Conservation (phyloP, 495 filamentous ascomycete species). For the Neohortaea acidophila region DNA sequence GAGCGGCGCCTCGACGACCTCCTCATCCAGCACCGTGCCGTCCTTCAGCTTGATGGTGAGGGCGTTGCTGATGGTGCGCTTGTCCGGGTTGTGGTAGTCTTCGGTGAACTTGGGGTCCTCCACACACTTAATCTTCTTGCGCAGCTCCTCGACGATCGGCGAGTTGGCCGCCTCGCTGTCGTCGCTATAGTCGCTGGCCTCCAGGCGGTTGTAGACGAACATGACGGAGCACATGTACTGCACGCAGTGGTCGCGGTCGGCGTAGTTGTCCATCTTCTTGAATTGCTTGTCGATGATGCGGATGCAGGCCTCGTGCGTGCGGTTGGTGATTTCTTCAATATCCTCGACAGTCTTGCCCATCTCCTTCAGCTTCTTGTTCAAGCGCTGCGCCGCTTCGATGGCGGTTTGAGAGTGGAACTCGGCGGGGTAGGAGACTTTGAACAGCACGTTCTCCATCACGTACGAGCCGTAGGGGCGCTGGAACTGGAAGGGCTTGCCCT, state of each 20-base stretch:
- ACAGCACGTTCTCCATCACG: constrained; percentile 99
- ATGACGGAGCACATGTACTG: constrained; percentile 96
- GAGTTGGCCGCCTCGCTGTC: constrained; percentile 82
- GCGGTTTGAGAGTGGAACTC: constrained; percentile 99
- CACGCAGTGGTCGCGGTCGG: constrained; percentile 97
- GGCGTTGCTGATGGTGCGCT: constrained; percentile 93
- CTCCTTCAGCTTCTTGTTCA: constrained; percentile 64
- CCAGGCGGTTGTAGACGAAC: constrained; percentile 82
- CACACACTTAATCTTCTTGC: constrained; percentile 82
- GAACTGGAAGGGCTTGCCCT: constrained; percentile 88
- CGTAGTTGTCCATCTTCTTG: constrained; percentile 99
- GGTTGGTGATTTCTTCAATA: constrained; percentile 82
- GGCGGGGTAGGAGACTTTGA: constrained; percentile 97
- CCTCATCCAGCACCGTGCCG: constrained; percentile 81
- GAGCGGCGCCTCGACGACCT: constrained; percentile 86
- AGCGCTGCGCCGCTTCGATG: constrained; percentile 79
- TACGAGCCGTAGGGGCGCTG: constrained; percentile 94
- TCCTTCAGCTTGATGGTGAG: constrained; percentile 87
- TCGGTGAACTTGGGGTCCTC: constrained; percentile 88
- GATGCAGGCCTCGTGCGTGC: constrained; percentile 94
- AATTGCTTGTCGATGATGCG: constrained; percentile 99
- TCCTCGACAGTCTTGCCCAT: constrained; percentile 86
- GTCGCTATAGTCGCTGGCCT: constrained; percentile 83
- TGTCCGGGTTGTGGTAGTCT: constrained; percentile 84
- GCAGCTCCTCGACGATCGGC: constrained; percentile 71